These are phyloP conservation scores for Pseudogymnoascus sp. DNA, from an alignment of 2,329 filamentous ascomycete genomes.

Conservation along the genomic window DNA sequence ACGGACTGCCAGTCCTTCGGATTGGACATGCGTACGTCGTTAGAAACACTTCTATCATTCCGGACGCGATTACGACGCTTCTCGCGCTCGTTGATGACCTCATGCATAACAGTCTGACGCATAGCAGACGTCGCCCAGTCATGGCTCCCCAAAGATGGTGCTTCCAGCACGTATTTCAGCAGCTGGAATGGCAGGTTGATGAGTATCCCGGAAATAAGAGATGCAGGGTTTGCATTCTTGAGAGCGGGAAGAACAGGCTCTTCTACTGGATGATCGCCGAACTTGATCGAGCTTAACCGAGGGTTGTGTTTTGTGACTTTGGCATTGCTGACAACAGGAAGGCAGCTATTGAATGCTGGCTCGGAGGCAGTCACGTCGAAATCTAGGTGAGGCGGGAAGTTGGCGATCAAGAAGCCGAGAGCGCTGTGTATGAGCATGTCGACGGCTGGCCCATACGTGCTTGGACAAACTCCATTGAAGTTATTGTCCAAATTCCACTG, in stretches of 20 bases:
- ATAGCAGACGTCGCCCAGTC: conserved; percentile 42
- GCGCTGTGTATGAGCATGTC: conserved; percentile 47
- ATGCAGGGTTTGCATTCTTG: conserved; percentile 29
- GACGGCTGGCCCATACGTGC: conserved; percentile 48
- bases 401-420: conserved; percentile 52
- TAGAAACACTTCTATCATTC: conserved; percentile 19
- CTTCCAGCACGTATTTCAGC: conserved; percentile 59
- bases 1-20: conserved; percentile 26
- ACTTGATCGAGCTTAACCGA: conserved; percentile 58
- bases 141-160: conserved; percentile 45
- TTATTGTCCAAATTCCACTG: conserved; percentile 29
- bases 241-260: conserved; percentile 23
- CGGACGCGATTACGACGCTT: conserved; percentile 36
- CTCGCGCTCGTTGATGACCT: conserved; percentile 52
- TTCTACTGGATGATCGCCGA: conserved; percentile 55
- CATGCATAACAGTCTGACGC: conserved; percentile 42
- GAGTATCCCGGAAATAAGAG: conserved; percentile 56
- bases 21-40: conserved; percentile 23
- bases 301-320: conserved; percentile 37
- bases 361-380: conserved; percentile 46
- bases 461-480: conserved; percentile 29
- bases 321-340: conserved; percentile 31
- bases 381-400: conserved; percentile 53
- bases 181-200: conserved; percentile 63
- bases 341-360: conserved; percentile 39